phyloP scores from a whole-genome alignment of 2,329 filamentous ascomycete genomes.

The Davidsoniella virescens region DNA sequence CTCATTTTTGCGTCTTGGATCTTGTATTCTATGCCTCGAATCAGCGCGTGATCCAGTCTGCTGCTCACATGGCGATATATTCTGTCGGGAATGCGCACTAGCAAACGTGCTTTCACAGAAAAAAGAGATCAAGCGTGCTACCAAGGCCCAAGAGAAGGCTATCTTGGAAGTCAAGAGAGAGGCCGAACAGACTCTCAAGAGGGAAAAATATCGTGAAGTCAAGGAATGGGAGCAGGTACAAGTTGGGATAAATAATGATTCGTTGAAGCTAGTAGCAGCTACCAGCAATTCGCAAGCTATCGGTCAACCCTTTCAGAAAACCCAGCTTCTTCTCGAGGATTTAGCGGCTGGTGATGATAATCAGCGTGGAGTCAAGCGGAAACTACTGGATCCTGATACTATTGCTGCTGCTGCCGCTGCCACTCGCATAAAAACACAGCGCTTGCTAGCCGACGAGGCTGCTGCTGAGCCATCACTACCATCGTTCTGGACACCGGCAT shows the following conservation, averaged over 20 bases:
- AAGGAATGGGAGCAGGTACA: slow-evolving; percentile 74
- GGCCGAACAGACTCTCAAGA: slow-evolving; percentile 50
- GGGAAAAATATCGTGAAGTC: slow-evolving; percentile 43
- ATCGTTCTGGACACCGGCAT: slow-evolving; percentile 84
- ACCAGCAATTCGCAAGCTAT: slow-evolving; percentile 15
- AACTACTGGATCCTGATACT: slow-evolving; percentile 58
- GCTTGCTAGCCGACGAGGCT: slow-evolving; percentile 55
- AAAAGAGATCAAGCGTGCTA: slow-evolving; percentile 73
- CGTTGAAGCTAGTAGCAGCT: neutral
- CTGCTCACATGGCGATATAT: slow-evolving; percentile 72
- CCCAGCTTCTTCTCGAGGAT: slow-evolving; percentile 3
- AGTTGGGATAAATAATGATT: slow-evolving; percentile 40
- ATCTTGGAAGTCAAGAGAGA: slow-evolving; percentile 41
- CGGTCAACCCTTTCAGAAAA: neutral
- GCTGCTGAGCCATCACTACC: slow-evolving; percentile 53
- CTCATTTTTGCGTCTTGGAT: slow-evolving; percentile 81
- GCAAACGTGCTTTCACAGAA: slow-evolving; percentile 81
- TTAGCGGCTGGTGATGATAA: neutral
- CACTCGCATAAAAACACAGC: slow-evolving; percentile 54
- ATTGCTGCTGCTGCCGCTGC: slow-evolving; percentile 46
- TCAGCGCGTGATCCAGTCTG: slow-evolving; percentile 68
- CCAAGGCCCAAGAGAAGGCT: slow-evolving; percentile 39
- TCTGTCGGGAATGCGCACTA: slow-evolving; percentile 88
- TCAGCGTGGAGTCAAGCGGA: slow-evolving; percentile 40
- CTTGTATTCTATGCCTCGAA: slow-evolving; percentile 74